Conservation (phyloP, 805 yeast species). For the Sungouiella thailandica region DNA sequence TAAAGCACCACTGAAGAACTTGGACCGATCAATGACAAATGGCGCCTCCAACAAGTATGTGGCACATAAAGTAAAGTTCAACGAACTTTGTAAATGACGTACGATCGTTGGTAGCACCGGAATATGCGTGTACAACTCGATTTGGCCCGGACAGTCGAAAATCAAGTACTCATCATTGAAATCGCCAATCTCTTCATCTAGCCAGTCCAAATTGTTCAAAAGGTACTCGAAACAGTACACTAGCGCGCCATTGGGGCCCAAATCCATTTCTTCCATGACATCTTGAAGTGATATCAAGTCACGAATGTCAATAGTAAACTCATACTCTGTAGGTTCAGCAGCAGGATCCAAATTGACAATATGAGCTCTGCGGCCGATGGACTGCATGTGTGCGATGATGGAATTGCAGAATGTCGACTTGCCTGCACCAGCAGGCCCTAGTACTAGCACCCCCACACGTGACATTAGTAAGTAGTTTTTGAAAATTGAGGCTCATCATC, state of each 20-base stretch:
- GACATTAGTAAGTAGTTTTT: constrained; percentile 52
- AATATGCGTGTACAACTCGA: constrained; percentile 89
- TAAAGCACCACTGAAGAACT: constrained; percentile 91
- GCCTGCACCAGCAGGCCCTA: constrained; percentile 99
- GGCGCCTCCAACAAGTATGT: constrained; percentile 91
- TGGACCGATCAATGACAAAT: constrained; percentile 82
- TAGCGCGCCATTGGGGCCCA: constrained; percentile 95
- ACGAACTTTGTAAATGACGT: constrained; percentile 70
- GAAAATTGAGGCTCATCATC: background rate
- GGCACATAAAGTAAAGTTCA: constrained; percentile 88
- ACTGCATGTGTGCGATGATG: constrained; percentile 80
- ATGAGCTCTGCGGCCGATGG: constrained; percentile 89
- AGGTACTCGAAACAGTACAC: constrained; percentile 91
- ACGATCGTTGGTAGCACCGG: constrained; percentile 90
- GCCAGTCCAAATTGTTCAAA: constrained; percentile 88
- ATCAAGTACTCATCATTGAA: constrained; percentile 90
- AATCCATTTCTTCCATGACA: constrained; percentile 88
- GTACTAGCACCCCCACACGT: constrained; percentile 85
- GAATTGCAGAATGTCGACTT: constrained; percentile 89
- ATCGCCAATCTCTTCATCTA: constrained; percentile 95
- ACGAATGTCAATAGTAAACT: constrained; percentile 87
- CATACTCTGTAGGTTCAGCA: constrained; percentile 88
- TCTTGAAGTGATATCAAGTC: constrained; percentile 88
- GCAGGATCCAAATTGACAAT: constrained; percentile 96
- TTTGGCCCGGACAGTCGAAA: constrained; percentile 97